phyloP scores from a whole-genome alignment of 202 grass and related monocot genomes.

The Zoysia matrella region DNA sequence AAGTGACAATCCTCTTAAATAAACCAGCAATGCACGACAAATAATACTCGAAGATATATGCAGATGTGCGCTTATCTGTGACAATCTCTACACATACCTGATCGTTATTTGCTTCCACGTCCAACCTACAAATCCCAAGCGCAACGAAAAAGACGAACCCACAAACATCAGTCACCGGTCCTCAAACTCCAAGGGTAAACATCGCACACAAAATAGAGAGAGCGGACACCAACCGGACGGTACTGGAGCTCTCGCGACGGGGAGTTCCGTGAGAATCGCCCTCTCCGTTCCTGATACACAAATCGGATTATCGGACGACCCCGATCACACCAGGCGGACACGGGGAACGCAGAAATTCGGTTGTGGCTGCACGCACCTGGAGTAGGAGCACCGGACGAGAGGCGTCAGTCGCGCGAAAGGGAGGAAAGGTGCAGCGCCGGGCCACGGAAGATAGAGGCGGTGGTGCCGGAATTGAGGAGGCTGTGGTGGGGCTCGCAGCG shows the following conservation, averaged over 20 bases:
- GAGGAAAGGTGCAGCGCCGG: not conserved
- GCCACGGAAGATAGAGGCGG: not conserved
- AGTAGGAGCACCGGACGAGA: constrained; percentile 14
- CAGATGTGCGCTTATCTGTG: not conserved
- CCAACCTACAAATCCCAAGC: constrained; percentile 16
- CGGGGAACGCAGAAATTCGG: too few species aligned
- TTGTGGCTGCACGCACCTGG: constrained; percentile 22
- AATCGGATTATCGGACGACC: not conserved
- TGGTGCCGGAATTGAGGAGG: not conserved
- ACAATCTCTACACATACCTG: constrained; percentile 12
- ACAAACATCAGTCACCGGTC: not conserved
- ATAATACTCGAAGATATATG: not conserved
- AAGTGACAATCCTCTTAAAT: constrained; percentile 13
- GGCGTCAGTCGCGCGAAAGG: not conserved
- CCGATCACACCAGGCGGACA: not conserved
- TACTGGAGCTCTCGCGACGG: not conserved
- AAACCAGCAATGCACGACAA: not conserved
- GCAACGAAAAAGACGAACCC: not conserved
- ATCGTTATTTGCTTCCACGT: not conserved
- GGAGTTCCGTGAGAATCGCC: not conserved
- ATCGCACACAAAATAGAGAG: not conserved
- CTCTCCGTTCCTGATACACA: constrained; percentile 6
- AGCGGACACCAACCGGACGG: constrained; percentile 12
- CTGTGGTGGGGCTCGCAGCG: not conserved
- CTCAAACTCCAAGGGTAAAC: not conserved